Conservation (phyloP, 805 yeast genomes). For the Hyphopichia homilentoma region DNA sequence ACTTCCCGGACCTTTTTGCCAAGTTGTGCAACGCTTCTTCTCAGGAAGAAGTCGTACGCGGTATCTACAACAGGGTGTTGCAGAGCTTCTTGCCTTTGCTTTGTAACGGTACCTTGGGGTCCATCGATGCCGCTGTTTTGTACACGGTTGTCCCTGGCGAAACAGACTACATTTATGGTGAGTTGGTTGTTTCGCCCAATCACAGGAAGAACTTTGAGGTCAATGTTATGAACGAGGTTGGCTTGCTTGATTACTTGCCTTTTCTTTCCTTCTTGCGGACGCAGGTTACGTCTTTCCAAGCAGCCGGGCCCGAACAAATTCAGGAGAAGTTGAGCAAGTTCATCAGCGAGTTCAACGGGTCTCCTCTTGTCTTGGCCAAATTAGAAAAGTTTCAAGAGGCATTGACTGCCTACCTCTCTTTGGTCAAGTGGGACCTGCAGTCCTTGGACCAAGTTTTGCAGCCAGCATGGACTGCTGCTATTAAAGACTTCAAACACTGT, state of each 20-base stretch:
- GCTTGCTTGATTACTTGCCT: slow-evolving; percentile 13
- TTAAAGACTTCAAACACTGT: no score
- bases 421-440: slow-evolving; percentile 6
- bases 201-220: slow-evolving; percentile 16
- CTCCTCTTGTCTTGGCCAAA: slow-evolving; percentile 1
- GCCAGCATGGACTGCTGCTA: no score
- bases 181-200: slow-evolving; percentile 9
- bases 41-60: neutral
- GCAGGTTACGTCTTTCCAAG: neutral
- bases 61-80: slow-evolving; percentile 2
- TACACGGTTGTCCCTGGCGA: no score
- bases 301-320: slow-evolving; percentile 2
- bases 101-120: slow-evolving; percentile 8
- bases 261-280: slow-evolving; percentile 12
- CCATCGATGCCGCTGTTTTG: neutral
- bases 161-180: no score
- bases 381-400: slow-evolving; percentile 2
- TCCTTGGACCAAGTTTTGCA: no score
- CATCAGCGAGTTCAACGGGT: slow-evolving; percentile 4
- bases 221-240: slow-evolving; percentile 12
- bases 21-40: slow-evolving; percentile 4
- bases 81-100: slow-evolving; percentile 5
- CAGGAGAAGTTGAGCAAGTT: slow-evolving; percentile 10
- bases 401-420: slow-evolving; percentile 1
- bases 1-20: slow-evolving; percentile 8